phyloP scores from a whole-genome alignment of 352 stramenopile species.

The Phytophthora palmivora region DNA sequence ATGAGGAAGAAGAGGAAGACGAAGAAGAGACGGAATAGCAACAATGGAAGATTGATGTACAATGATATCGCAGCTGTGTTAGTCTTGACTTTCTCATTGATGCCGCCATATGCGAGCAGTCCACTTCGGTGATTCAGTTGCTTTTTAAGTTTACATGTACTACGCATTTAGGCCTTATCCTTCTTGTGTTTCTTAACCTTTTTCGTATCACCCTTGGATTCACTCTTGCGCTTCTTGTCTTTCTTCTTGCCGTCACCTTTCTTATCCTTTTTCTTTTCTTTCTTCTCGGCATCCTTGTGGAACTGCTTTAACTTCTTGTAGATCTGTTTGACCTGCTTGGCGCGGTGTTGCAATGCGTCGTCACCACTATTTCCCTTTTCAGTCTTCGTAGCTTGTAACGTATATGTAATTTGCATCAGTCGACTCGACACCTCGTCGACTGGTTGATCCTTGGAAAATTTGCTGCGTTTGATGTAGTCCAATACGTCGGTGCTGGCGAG shows the following conservation, averaged over 20 bases:
- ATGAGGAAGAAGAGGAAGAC: conserved; percentile 65
- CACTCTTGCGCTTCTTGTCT: conserved; percentile 72
- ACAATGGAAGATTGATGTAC: conserved; percentile 18
- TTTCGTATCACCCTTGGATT: conserved; percentile 64
- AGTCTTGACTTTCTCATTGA: neutral
- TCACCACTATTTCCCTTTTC: conserved; percentile 47
- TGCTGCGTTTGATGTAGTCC: conserved; percentile 75
- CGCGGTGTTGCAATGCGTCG: conserved; percentile 42
- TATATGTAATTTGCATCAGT: conserved; percentile 45
- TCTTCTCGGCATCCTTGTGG: conserved; percentile 63
- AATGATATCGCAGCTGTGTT: conserved; percentile 26
- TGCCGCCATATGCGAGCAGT: neutral
- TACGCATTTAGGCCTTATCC: conserved; percentile 34
- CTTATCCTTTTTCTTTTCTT: conserved; percentile 74
- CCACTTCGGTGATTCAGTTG: neutral
- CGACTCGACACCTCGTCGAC: conserved; percentile 42
- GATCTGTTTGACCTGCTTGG: conserved; percentile 79
- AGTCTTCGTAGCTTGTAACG: conserved; percentile 46
- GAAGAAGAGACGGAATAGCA: conserved; percentile 43
- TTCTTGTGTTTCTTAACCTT: conserved; percentile 70
- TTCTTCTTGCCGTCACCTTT: conserved; percentile 74
- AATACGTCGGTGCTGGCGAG: conserved; percentile 50
- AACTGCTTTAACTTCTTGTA: conserved; percentile 92
- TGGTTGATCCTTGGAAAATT: conserved; percentile 66
- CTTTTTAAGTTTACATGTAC: neutral